Evolutionary conservation across 2,329 filamentous ascomycete genomes (phyloP).

Genomic region (Penicillium frequentans): DNA sequence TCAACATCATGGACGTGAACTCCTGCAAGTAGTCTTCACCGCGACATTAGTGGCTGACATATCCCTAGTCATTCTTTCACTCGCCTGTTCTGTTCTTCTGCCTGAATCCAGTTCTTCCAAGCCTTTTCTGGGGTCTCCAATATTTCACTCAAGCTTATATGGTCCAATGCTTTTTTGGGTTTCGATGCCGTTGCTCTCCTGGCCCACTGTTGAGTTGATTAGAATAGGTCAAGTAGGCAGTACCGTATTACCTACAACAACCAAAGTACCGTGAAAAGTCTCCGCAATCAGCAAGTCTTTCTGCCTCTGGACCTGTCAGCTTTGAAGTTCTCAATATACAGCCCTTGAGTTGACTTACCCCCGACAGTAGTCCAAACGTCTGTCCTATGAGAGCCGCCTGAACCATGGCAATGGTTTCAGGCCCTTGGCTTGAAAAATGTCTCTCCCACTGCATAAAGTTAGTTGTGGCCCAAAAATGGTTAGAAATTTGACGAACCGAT

Average conservation of each 20-base stretch:
- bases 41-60: neutral
- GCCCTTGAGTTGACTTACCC: conserved; percentile 1
- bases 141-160: neutral
- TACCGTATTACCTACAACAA: conserved; percentile 11
- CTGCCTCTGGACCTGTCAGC: conserved; percentile 9
- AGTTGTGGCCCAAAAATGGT: neutral
- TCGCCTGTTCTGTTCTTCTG: conserved; percentile 24
- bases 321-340: neutral
- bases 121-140: conserved; percentile 11
- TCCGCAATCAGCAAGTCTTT: conserved; percentile 27
- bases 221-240: neutral
- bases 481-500: conserved; percentile 12
- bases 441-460: conserved; percentile 20
- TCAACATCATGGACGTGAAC: conserved; percentile 12
- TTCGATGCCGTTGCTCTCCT: neutral
- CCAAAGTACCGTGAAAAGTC: conserved; percentile 29
- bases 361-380: conserved; percentile 30
- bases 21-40: conserved; percentile 6
- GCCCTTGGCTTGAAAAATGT: conserved; percentile 18
- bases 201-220: conserved; percentile 10
- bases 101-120: conserved; percentile 25
- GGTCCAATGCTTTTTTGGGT: neutral
- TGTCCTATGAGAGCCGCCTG: conserved; percentile 32
- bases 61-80: neutral
- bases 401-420: conserved; percentile 22